Conservation (phyloP, 2,329 filamentous ascomycete genomes). For the Boeremia exigua region DNA sequence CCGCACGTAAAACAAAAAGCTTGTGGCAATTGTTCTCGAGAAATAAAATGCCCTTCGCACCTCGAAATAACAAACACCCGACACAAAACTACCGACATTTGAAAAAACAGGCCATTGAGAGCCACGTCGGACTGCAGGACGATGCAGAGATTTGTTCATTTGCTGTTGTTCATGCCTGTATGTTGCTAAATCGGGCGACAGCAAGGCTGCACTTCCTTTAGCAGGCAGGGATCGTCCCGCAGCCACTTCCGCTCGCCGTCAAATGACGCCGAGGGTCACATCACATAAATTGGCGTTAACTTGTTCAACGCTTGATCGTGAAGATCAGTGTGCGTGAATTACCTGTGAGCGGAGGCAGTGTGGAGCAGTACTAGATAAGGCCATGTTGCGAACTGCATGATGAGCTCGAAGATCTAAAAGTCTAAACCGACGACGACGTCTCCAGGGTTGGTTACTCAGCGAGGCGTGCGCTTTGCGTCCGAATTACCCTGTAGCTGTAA, state of each 20-base stretch:
- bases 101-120: no score
- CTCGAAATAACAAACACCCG: no score
- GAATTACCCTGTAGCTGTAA: not conserved
- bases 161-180: conserved; percentile 1
- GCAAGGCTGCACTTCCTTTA: conserved; percentile 13
- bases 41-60: no score
- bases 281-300: not conserved
- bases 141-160: not conserved
- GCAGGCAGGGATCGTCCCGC: conserved; percentile 14
- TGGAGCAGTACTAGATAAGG: conserved; percentile 1
- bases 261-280: conserved; percentile 7
- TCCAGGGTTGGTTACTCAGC: not conserved
- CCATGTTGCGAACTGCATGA: conserved; percentile 1
- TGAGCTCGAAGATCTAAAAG: not conserved
- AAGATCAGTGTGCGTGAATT: conserved; percentile 7
- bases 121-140: no score
- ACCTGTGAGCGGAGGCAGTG: not conserved
- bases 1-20: not conserved
- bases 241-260: conserved; percentile 23
- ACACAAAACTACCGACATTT: no score
- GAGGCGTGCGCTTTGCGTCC: no score
- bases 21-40: not conserved
- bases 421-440: not conserved
- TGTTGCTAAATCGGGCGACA: conserved; percentile 17
- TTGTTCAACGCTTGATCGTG: not conserved